Base-by-base conservation (phyloP, 345 rosid species). In the Capsella bursapastoris region DNA sequence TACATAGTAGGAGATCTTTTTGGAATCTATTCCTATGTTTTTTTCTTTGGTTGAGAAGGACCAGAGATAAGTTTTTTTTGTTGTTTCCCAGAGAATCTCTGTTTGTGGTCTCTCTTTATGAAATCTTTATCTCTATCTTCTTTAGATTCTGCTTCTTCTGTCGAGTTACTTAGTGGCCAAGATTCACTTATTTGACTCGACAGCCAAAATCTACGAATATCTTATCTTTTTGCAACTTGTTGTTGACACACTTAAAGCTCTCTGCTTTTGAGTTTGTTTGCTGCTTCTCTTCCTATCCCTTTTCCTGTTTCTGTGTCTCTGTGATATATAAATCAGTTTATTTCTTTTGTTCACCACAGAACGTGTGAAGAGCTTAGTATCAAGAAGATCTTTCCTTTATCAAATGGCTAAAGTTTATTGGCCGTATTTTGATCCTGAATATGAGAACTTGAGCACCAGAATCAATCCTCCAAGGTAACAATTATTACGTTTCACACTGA, bases 361-460 rank as follows among this genome's bases (percentile, higher is more conserved):
- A 47, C 28, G 4, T 56, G 52, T 55, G 59, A 69, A 52, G 61
- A 37, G 53, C 53, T 52, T 38, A 7, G 28, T 7, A 11, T 14
- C 32, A 34, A 35, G 25, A 73, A 61, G 53, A 37, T 27, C 55
- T 70, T 70, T 48, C 53, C 18, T 55, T 63, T 44, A 16, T 60
- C 65, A 72, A 64, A 93, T 93, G 98, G 92, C 96, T 62, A 85
- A 61, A 71, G 86, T 85, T 52, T 90, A 88, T 70, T 88, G 97
- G 89, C 97, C 98, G 0, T 93, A 93, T 82, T 93, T 93, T 8
- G 98, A 93, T 84, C 98, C 98, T 29, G 98, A 90, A 66, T 93
- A 90, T 75, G 98, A 93, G 84, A 93, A 83, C 85, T 71, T 90
- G 77, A 93, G 92, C 83, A 72, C 80, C 67, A 89, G 90, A 83